Evolutionary conservation across 306 rosid genomes (phyloP).

Genomic region (Cucumis cinereus): DNA sequence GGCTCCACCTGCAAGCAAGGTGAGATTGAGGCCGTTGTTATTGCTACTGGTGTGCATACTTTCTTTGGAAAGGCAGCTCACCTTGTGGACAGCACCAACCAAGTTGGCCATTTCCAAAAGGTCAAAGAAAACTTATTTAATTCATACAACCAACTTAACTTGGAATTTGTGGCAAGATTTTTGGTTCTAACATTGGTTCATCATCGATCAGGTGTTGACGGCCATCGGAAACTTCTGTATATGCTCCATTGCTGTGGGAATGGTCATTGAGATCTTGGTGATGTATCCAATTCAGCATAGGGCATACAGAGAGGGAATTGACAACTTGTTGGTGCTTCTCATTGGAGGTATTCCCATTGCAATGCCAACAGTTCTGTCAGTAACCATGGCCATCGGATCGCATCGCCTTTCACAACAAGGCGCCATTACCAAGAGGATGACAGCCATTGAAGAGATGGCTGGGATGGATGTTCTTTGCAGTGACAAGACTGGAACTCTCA

Average conservation of each 20-base stretch:
- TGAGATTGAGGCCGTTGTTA: constrained; percentile 82
- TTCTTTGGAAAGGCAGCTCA: constrained; percentile 96
- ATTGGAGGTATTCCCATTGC: constrained; percentile 97
- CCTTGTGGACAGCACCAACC: constrained; percentile 91
- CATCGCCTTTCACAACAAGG: constrained; percentile 82
- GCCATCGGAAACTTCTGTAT: constrained; percentile 87
- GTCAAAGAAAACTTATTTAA: constrained; percentile 13
- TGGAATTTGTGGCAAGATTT: background rate
- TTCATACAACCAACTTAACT: background rate
- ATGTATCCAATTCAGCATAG: constrained; percentile 66
- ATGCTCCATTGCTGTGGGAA: constrained; percentile 73
- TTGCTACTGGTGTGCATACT: constrained; percentile 90
- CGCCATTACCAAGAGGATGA: constrained; percentile 96
- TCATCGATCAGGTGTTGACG: constrained; percentile 56
- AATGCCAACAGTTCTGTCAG: constrained; percentile 91
- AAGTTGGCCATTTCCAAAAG: constrained; percentile 90
- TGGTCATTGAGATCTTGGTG: constrained; percentile 74
- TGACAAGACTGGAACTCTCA: constrained; percentile 94
- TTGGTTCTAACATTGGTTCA: background rate
- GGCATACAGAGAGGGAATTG: constrained; percentile 79
- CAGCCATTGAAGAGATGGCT: constrained; percentile 97
- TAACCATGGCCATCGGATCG: constrained; percentile 93
- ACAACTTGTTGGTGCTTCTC: constrained; percentile 78
- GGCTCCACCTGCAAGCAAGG: constrained; percentile 97
- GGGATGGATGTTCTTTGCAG: constrained; percentile 94